Evolutionary conservation across 2,329 filamentous ascomycete species (phyloP), one percentile per base, ranked within the genome.

Genomic region (Cladosporium sp.): DNA sequence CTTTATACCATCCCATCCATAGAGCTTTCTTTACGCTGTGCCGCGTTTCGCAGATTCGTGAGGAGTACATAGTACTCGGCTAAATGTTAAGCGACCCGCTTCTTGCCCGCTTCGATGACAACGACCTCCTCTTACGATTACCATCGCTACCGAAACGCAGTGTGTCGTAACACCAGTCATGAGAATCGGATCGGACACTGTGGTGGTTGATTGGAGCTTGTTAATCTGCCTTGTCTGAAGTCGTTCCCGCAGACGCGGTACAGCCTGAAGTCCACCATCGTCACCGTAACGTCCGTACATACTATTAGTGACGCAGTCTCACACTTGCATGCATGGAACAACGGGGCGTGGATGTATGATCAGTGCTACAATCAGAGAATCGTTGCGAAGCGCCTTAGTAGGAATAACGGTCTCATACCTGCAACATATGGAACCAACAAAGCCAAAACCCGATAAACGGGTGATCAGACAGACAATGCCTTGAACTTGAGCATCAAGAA

Each of bases 401-500:
- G 21, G 5, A 21, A n/a, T 10, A 4, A 3, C 4, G 3, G 10
- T 21, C n/a, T 21, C 4, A 24, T 47, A 21, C 41, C 41, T 47
- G n/a, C 41, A 47, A 24, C 10, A 4, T 47, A 21, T 8, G 41
- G n/a, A 4, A 24, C n/a, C 4, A 11, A 21, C n/a, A 21, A 47
- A 21, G 8, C 41, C 41, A 7, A 24, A 12, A 21, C n/a, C 6
- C 18, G 18, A 21, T 3, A 44, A 18, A 44, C 18, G 7, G 7
- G 41, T 21, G n/a, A 21, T 47, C n/a, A 47, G 3, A 5, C 41
- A 21, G 28, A 55, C 52, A 55, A 7, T 18, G 28, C 55, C 24
- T 41, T 58, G n/a, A 68, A 58, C 49, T 57, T 44, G 58, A 69
- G 14, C 32, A 79, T 66, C 34, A 81, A 71, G 67, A 73, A 62